A percentile compares a stretch with the other conserved stretches of the same genome.
These are phyloP conservation scores for Phytopythium mirpurense DNA, from an alignment of 352 stramenopile species.

Conservation along the genomic window DNA sequence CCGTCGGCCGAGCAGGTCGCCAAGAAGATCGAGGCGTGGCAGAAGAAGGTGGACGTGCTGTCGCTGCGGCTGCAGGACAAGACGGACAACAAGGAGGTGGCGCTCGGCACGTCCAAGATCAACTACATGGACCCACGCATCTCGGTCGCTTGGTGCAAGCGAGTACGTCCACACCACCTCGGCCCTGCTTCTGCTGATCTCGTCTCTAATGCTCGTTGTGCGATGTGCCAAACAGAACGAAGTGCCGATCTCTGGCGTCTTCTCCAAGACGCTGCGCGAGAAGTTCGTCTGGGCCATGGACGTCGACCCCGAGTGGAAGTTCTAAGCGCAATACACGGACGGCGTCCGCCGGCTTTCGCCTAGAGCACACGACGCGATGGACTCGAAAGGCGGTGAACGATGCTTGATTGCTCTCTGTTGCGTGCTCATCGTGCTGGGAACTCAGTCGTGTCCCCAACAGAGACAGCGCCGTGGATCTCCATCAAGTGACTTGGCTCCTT, in stretches of 20 bases:
- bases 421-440: background rate
- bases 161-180: too few species aligned
- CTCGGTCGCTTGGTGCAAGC: constrained; percentile 99
- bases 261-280: constrained; percentile 97
- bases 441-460: background rate
- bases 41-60: constrained; percentile 90
- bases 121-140: constrained; percentile 99
- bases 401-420: background rate
- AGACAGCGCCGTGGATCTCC: too few species aligned
- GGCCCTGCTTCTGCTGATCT: too few species aligned
- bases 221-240: constrained; percentile 70
- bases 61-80: constrained; percentile 96
- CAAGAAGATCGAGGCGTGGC: constrained; percentile 94
- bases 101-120: constrained; percentile 99
- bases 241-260: constrained; percentile 97
- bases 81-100: constrained; percentile 99
- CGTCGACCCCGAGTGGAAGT: constrained; percentile 95
- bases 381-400: background rate
- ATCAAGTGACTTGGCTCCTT: background rate
- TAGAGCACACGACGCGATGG: background rate
- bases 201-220: background rate
- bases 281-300: constrained; percentile 99
- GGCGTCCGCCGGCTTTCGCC: background rate
- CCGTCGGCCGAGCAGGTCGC: constrained; percentile 92
- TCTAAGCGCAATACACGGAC: constrained; percentile 45